phyloP scores from a whole-genome alignment of 768 basidiomycete genomes.

The Leccinum sublutescens region DNA sequence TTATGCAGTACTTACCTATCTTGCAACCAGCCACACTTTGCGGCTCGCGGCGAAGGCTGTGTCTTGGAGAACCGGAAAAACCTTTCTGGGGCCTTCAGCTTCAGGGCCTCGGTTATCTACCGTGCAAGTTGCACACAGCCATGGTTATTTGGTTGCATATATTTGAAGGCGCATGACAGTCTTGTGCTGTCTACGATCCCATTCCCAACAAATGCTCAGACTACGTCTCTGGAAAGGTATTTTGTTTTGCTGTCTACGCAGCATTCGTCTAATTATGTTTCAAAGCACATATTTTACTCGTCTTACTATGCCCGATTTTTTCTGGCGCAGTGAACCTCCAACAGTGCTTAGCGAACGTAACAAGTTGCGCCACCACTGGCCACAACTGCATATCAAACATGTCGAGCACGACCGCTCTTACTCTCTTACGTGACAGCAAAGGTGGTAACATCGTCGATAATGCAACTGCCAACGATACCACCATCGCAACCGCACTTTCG shows the following conservation, averaged over 20 bases:
- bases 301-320: neutral
- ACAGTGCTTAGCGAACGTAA: conserved; percentile 13
- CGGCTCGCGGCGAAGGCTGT: neutral
- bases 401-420: conserved; percentile 10
- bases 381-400: conserved; percentile 6
- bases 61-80: neutral
- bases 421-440: conserved; percentile 11
- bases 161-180: neutral
- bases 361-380: neutral
- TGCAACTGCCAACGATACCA: neutral
- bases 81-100: neutral
- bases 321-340: conserved; percentile 8
- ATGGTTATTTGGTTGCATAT: neutral
- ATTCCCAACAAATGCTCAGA: conserved; percentile 1
- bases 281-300: neutral
- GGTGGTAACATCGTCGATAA: neutral
- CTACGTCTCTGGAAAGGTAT: conserved; percentile 6
- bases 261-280: conserved; percentile 1
- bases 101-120: neutral
- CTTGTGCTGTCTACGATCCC: too few relatives aligned
- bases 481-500: conserved; percentile 10
- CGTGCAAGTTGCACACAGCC: neutral
- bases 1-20: neutral
- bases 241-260: neutral
- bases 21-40: neutral